Evolutionary conservation across 169 alveolate genomes (phyloP), one percentile per base, ranked within the genome.

Genomic region (Cryptosporidium felis): DNA sequence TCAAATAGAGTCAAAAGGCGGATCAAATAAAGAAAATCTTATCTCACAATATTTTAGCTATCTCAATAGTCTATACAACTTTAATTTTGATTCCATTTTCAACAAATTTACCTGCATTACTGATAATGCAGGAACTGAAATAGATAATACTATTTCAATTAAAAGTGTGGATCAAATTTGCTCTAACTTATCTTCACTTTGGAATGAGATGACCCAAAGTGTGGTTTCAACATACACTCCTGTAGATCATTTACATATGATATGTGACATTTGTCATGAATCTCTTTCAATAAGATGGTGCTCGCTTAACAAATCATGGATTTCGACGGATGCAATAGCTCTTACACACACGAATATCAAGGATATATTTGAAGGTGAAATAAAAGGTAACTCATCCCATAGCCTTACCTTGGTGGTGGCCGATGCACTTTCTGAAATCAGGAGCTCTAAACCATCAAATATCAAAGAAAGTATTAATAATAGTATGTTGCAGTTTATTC

Each of bases 191-290:
- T 53, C 65, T 5, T 56, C 85, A 10, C 65, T 74, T 10, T 74
- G 85, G 85, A 56, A 36, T 36, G 85, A 74, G 56, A 74, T 74
- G 85, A n/a, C 38, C n/a, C 85, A 74, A 51, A 47, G 58, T 34
- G 85, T 74, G 36, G 26, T 23, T 21, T 21, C 67, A 23, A 38
- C 85, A 10, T 74, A 21, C 23, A 42, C 85, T 53, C 85, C 85
- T 1, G 26, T 74, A 10, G 85, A 74, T 53, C 65, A 60, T 53
- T 74, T 74, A 23, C 85, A 74, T 36, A 36, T 74, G 32, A 42
- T 58, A 40, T 74, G 85, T 21, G 67, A 56, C 26, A 74, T 74
- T 6, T 74, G 85, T 23, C 85, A 74, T 38, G 85, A 74, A 18
- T 38, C 85, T 10, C 12, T 74, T 23, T 36, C n/a, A 26, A 53